Percentiles rank a stretch among this genome's conserved stretches.
Evolutionary conservation across 768 basidiomycete species (phyloP).

Genomic region (Phallus indusiatus): DNA sequence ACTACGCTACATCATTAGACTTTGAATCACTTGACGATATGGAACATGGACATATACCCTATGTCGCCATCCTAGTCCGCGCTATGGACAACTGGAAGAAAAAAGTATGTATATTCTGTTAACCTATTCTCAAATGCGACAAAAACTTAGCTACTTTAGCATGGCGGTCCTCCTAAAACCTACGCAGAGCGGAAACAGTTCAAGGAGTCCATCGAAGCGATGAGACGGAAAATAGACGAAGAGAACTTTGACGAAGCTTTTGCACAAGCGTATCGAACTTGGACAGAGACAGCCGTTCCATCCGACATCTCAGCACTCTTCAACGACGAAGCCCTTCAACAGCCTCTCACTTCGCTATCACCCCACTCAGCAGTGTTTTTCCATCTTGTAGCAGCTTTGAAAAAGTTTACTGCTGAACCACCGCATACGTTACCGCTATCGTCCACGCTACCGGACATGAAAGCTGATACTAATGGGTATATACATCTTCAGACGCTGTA

Average conservation of each 20-base stretch:
- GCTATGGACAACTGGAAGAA: constrained; percentile 78
- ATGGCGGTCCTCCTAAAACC: constrained; percentile 52
- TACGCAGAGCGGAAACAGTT: constrained; percentile 66
- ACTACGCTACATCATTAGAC: constrained; percentile 64
- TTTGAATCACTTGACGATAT: constrained; percentile 76
- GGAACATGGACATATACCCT: constrained; percentile 86
- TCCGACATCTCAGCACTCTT: constrained; percentile 58
- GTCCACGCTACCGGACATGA: constrained; percentile 91
- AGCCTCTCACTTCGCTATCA: constrained; percentile 21
- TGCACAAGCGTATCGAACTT: constrained; percentile 76
- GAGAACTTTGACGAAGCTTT: constrained; percentile 98
- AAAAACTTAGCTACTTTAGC: constrained; percentile 31
- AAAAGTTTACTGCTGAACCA: constrained; percentile 46
- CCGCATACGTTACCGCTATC: constrained; percentile 71
- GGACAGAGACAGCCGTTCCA: constrained; percentile 59
- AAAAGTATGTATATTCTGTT: constrained; percentile 33
- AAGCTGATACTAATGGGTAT: constrained; percentile 76
- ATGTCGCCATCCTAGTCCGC: constrained; percentile 79
- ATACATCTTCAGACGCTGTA: constrained; percentile 81
- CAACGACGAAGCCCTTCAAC: constrained; percentile 40
- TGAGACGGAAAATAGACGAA: constrained; percentile 74
- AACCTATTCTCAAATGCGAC: neutral
- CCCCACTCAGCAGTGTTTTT: constrained; percentile 61
- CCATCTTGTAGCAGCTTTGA: constrained; percentile 66
- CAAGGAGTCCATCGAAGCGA: constrained; percentile 51